Evolutionary conservation across 2,329 filamentous ascomycete genomes (phyloP).

Genomic region (Xylariales sp.): DNA sequence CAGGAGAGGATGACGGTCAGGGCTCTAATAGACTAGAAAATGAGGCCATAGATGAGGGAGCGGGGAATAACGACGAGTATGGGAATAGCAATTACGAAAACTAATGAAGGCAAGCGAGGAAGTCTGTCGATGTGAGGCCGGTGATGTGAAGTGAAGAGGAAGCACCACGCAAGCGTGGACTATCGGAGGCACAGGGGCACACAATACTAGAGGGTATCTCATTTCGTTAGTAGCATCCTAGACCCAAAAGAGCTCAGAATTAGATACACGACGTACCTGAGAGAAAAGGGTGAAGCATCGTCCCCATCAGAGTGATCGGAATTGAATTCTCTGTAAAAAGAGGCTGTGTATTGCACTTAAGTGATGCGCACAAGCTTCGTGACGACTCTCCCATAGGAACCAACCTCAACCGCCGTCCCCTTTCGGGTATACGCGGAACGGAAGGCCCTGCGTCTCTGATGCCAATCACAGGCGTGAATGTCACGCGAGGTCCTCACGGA

Average conservation of each 20-base stretch:
- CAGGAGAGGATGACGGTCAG: neutral
- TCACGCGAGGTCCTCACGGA: constrained; percentile 90
- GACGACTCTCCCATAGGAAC: constrained; percentile 90
- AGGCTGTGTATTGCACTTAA: constrained; percentile 98
- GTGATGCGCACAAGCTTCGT: constrained; percentile 91
- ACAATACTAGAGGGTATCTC: constrained; percentile 1
- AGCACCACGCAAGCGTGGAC: neutral
- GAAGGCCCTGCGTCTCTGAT: constrained; percentile 86
- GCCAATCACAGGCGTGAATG: constrained; percentile 80
- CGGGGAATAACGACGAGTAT: neutral
- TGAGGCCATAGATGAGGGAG: neutral
- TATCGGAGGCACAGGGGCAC: neutral
- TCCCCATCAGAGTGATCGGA: constrained; percentile 91
- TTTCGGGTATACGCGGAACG: constrained; percentile 47
- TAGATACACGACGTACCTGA: constrained; percentile 49
- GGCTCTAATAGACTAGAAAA: constrained; percentile 2
- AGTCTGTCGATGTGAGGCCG: neutral
- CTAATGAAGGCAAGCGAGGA: neutral
- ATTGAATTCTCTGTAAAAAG: constrained; percentile 73
- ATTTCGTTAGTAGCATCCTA: constrained; percentile 50
- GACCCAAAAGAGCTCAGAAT: constrained; percentile 22
- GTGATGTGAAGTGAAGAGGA: neutral
- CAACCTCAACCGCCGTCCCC: constrained; percentile 52
- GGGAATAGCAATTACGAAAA: neutral
- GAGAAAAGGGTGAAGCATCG: constrained; percentile 71